Base-by-base conservation (phyloP, 306 rosid species). In the Leucaena leucocephala region DNA sequence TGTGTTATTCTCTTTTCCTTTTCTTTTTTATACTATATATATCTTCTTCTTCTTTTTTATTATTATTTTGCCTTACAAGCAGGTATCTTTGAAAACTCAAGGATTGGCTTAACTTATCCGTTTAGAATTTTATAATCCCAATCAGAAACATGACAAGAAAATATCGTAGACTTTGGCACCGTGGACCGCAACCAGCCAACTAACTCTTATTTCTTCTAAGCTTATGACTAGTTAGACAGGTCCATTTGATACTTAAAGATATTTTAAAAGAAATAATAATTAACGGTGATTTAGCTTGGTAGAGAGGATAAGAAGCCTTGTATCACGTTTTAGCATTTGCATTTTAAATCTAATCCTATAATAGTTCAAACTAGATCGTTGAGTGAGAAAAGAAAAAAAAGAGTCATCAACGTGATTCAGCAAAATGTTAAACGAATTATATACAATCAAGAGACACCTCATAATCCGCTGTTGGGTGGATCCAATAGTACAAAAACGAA, bases 371-470 rank as follows among this genome's bases (percentile, higher is more conserved):
- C 27, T 27, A 27, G 27, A 27, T 27, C 27, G 27, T 27, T 27
- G 27, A 0, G 27, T 27, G 27, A 27, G 27, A 27, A 27, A 27
- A 27, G 27, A 27, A 49, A 49, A 5, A 49, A 5, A 13, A 49
- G 19, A 49, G 62, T 48, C 61, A 19, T 12, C 57, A 77, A 77
- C 12, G 76, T 62, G 59, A 67, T 68, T 65, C 63, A 77, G 74
- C 57, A 65, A 52, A 77, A 78, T 76, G 52, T 16, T 15, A 2
- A 80, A 75, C 39, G 63, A 62, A 16, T 3, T 74, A 84, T 84
- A 40, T 82, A 87, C 82, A 85, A 77, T 36, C 52, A 8, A 68
- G 45, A 70, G 75, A 76, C 85, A 66, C 65, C 74, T 33, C 54
- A 27, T n/a, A 54, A 43, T 69, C 76, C 69, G 72, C 61, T 22